These are phyloP conservation scores for Parascedosporium putredinis DNA, from an alignment of 2,329 filamentous ascomycete species.

Conservation along the genomic window DNA sequence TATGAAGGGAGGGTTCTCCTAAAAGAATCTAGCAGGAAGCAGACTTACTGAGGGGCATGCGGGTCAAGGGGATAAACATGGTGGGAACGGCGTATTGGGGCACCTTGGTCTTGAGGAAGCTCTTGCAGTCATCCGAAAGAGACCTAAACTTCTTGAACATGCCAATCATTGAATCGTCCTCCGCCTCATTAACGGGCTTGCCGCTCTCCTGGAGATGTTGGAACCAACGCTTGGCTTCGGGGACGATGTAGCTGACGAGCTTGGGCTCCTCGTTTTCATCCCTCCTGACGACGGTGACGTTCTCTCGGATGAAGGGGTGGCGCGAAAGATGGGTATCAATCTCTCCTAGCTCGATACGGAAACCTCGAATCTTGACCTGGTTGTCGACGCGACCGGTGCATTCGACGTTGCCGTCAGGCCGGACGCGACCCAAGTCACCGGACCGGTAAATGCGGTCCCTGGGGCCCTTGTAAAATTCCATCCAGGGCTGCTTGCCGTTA, in stretches of 20 bases:
- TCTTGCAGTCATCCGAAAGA: constrained; percentile 25
- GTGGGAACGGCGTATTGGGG: constrained; percentile 25
- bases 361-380: constrained; percentile 93
- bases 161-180: constrained; percentile 13
- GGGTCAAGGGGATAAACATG: constrained; percentile 21
- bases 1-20: too few relatives aligned
- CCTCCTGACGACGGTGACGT: constrained; percentile 73
- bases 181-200: constrained; percentile 5
- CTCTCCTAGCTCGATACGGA: constrained; percentile 88
- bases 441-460: constrained; percentile 79
- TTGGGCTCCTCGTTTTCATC: constrained; percentile 78
- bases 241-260: constrained; percentile 83
- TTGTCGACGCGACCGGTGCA: constrained; percentile 73
- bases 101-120: constrained; percentile 24
- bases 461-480: constrained; percentile 67
- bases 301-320: constrained; percentile 68
- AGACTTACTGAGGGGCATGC: constrained; percentile 13
- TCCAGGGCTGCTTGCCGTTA: constrained; percentile 47
- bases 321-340: constrained; percentile 77
- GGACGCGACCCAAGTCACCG: constrained; percentile 74
- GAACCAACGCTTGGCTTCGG: constrained; percentile 65
- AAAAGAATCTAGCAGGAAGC: not conserved
- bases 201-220: constrained; percentile 42
- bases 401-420: constrained; percentile 60
- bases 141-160: constrained; percentile 29